Evolutionary conservation across 176 grass and related monocot genomes (phyloP).

Genomic region (Zoysia japonica): DNA sequence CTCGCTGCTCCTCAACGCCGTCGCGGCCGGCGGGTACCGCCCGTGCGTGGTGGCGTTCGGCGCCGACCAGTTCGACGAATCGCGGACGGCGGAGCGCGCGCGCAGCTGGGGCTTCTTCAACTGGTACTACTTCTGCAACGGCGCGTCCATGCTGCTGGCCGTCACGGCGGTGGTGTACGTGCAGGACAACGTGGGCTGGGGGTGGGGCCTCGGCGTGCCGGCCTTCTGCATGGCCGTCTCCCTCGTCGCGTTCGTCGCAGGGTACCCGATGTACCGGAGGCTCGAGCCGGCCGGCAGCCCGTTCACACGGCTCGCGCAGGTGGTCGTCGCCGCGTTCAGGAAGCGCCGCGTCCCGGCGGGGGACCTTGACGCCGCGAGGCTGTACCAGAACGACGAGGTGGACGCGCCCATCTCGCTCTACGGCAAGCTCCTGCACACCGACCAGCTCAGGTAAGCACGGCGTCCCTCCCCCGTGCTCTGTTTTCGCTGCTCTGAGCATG

Average conservation of each 20-base stretch:
- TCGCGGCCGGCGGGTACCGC: conserved; percentile 76
- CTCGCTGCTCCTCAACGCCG: conserved; percentile 59
- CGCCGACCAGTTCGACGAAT: conserved; percentile 85
- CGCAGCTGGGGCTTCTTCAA: conserved; percentile 84
- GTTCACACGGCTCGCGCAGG: conserved; percentile 75
- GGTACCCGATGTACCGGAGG: conserved; percentile 62
- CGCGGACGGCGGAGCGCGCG: conserved; percentile 60
- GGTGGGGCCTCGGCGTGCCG: conserved; percentile 80
- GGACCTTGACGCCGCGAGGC: not conserved
- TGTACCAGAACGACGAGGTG: conserved; percentile 73
- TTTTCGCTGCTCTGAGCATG: not conserved
- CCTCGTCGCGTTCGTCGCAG: conserved; percentile 56
- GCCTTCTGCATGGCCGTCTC: conserved; percentile 65
- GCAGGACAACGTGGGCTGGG: conserved; percentile 91
- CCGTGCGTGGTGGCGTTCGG: conserved; percentile 85
- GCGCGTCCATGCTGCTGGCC: conserved; percentile 67
- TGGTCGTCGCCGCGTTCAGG: conserved; percentile 57
- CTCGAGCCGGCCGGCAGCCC: conserved; percentile 52
- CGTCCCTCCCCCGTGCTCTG: not conserved
- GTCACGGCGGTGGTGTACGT: conserved; percentile 80
- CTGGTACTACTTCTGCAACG: conserved; percentile 96
- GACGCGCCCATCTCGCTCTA: conserved; percentile 69
- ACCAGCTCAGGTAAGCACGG: conserved; percentile 55
- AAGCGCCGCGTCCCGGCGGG: conserved; percentile 47
- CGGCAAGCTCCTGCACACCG: conserved; percentile 81